Evolutionary conservation across 2,329 filamentous ascomycete species (phyloP).

Genomic region (Colletotrichum liriopes): DNA sequence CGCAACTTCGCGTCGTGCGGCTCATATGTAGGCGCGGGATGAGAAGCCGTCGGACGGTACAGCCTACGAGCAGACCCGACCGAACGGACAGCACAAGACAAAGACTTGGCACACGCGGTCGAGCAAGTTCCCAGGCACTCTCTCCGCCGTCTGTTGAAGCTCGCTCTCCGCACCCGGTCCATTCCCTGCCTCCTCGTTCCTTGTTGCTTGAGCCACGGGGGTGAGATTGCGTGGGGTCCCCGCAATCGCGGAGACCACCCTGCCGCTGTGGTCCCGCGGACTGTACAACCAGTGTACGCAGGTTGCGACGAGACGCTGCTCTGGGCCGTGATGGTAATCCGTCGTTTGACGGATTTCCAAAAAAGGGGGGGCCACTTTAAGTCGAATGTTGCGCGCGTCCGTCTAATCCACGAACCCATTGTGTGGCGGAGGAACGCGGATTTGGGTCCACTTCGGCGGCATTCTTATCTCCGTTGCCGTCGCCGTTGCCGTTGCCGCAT

Average conservation of each 20-base stretch:
- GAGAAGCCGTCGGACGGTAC: not conserved
- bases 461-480: not conserved
- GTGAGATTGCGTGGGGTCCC: constrained; percentile 27
- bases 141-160: not conserved
- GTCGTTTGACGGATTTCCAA: constrained; percentile 32
- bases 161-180: not conserved
- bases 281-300: not conserved
- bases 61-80: not conserved
- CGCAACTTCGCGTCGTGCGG: not conserved
- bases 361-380: constrained; percentile 15
- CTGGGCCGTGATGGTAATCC: constrained; percentile 17
- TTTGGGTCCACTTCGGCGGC: constrained; percentile 23
- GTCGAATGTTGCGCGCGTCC: constrained; percentile 21
- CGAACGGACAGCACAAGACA: not conserved
- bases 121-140: not conserved
- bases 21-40: constrained; percentile 30
- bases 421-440: constrained; percentile 4
- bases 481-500: not conserved
- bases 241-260: constrained; percentile 36
- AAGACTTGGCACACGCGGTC: constrained; percentile 1
- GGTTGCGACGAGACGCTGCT: not conserved
- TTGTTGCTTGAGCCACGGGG: not conserved
- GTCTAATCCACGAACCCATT: constrained; percentile 1
- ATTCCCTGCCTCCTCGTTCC: not conserved
- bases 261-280: constrained; percentile 22